These are phyloP conservation scores for Calamus simplicifolius DNA, from an alignment of 176 grass and related monocot species.

Conservation along the genomic window DNA sequence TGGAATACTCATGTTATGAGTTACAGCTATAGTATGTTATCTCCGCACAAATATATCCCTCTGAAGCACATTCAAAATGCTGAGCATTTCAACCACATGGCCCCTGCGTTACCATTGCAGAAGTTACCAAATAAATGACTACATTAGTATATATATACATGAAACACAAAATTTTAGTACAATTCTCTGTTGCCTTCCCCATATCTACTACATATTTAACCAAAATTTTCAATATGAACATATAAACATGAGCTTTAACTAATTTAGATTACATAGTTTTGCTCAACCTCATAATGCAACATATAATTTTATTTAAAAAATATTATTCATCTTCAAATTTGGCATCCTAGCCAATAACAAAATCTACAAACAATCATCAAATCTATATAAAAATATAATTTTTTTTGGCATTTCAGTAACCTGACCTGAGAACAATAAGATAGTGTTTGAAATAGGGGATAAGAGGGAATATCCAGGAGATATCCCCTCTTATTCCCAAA, in stretches of 20 bases:
- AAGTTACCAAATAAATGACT: conserved; percentile 1
- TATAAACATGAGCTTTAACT: no score
- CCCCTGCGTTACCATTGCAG: conserved; percentile 36
- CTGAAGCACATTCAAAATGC: conserved; percentile 51
- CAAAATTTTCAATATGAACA: no score
- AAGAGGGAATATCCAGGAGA: no score
- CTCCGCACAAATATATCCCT: conserved; percentile 73
- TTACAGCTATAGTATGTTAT: conserved; percentile 76
- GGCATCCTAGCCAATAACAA: neutral
- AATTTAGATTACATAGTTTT: no score
- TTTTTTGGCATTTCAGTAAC: neutral
- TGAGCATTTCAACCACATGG: conserved; percentile 91
- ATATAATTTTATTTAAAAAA: no score
- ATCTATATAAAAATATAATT: neutral
- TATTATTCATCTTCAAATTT: no score
- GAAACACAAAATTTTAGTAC: neutral
- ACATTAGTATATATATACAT: neutral
- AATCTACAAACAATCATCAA: neutral
- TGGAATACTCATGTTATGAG: conserved; percentile 88
- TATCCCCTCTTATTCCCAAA: no score
- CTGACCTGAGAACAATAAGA: conserved; percentile 12
- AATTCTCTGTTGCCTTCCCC: no score
- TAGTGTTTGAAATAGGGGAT: no score
- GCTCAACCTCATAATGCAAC: no score
- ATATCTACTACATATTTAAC: no score